Percentiles rank a stretch among this genome's conserved stretches.
Evolutionary conservation across 495 filamentous ascomycete species (phyloP).

Genomic region (Penicillium desertorum): DNA sequence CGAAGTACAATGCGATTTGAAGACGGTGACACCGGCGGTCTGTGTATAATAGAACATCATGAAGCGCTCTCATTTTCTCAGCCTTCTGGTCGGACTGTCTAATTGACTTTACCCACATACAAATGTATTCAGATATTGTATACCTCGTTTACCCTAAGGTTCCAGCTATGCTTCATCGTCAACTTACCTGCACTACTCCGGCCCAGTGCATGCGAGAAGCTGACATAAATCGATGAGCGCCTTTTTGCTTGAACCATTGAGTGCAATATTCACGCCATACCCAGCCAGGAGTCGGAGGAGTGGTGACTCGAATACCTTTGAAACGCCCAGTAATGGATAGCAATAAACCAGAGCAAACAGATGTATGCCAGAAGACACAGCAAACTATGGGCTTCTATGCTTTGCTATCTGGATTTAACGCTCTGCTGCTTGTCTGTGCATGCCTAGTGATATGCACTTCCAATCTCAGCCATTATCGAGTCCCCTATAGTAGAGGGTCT

Average conservation of each 20-base stretch:
- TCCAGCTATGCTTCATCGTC: not conserved
- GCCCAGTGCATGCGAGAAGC: not conserved
- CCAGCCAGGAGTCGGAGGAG: not conserved
- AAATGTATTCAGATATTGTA: not conserved
- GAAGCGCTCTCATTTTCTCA: not conserved
- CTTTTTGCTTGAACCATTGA: not conserved
- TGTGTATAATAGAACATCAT: conserved; percentile 3
- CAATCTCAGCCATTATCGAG: not conserved
- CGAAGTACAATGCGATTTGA: not conserved
- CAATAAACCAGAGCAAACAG: not conserved
- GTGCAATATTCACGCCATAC: not conserved
- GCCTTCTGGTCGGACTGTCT: not conserved
- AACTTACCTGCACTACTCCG: not conserved
- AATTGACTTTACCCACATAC: not conserved
- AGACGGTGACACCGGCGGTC: not conserved
- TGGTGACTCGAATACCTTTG: not conserved
- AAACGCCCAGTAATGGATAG: not conserved
- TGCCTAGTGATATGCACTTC: not conserved
- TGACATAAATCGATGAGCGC: not conserved
- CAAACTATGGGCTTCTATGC: not conserved
- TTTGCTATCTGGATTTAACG: not conserved
- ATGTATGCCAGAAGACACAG: not conserved
- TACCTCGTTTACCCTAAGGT: not conserved
- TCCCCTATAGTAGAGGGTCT: not conserved
- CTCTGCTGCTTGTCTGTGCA: not conserved